Percentiles rank a stretch among this genome's conserved stretches.
These are phyloP conservation scores for Selenicereus undatus DNA, from an alignment of 148 eudicot species.

Conservation along the genomic window DNA sequence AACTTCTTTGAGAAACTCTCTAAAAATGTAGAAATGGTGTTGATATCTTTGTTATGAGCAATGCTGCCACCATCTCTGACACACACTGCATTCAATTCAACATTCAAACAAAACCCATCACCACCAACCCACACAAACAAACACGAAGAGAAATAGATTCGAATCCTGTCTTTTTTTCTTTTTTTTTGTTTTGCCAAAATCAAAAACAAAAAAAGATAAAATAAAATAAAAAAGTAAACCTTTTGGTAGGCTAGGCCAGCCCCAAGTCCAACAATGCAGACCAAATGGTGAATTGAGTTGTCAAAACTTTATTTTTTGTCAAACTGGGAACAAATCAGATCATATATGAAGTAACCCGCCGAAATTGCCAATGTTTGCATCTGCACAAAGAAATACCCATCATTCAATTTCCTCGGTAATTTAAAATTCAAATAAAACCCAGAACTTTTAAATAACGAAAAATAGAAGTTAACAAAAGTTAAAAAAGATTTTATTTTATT, in stretches of 20 bases:
- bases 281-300: constrained; percentile 77
- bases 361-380: constrained; percentile 63
- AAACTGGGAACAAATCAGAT: constrained; percentile 59
- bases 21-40: constrained; percentile 81
- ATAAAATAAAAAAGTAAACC: constrained; percentile 32
- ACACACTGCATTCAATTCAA: constrained; percentile 62
- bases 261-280: constrained; percentile 67
- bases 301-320: constrained; percentile 55
- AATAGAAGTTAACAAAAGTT: too few species aligned
- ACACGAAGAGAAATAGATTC: neutral
- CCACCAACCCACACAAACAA: too few species aligned
- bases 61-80: constrained; percentile 82
- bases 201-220: neutral
- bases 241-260: constrained; percentile 75
- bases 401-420: neutral
- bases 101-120: neutral
- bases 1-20: constrained; percentile 90
- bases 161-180: neutral
- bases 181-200: neutral
- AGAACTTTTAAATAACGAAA: neutral
- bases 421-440: neutral
- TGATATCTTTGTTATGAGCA: constrained; percentile 75
- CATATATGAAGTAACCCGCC: constrained; percentile 68
- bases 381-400: constrained; percentile 31
- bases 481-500: too few species aligned